Evolutionary conservation across 225 moss, liverwort and hornwort species (phyloP), one percentile per base, ranked within the genome.

Genomic region (Sphagnum contortum): DNA sequence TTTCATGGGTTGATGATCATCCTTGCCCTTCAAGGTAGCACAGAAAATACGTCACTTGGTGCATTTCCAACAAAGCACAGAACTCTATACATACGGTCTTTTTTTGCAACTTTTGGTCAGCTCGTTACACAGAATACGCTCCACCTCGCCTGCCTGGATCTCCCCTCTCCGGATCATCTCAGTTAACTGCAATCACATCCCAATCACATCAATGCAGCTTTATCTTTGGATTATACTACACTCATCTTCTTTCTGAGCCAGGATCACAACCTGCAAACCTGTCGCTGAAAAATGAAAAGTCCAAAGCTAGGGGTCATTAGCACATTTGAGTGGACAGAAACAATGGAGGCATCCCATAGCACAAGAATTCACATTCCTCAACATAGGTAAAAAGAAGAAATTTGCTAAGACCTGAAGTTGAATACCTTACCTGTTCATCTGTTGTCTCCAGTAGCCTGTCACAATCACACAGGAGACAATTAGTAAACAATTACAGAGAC

Each of bases 371-470:
- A 29, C 29, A 29, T 29, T 29, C 29, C 29, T 29, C 29, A 29
- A 29, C 29, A 29, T 29, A 29, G 29, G 0, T 0, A 29, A 29
- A 29, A 29, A 29, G 1, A 29, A 29, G 29, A 29, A 29, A 29
- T 29, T 29, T 29, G 29, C 29, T 29, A 29, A 29, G 29, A 29
- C 29, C 8, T 9, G 45, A 47, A 46, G 61, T 48, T 61, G 4
- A 61, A 12, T 4, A 4, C 45, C 7, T 4, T 71, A 94, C 87
- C 88, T 91, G 88, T 60, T 94, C 90, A 65, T 94, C 88, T 5
- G 88, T 84, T 45, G 80, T 84, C 79, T 94, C 94, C 59, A 94
- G 70, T 62, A 94, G 79, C 77, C 91, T 94, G 80, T 12, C 51
- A 71, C 57, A 76, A 55, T 61, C 69, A 75, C 29, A 70, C 29